Base-by-base conservation (phyloP, 768 basidiomycete genomes). In the Candolleomyces eurysporus region DNA sequence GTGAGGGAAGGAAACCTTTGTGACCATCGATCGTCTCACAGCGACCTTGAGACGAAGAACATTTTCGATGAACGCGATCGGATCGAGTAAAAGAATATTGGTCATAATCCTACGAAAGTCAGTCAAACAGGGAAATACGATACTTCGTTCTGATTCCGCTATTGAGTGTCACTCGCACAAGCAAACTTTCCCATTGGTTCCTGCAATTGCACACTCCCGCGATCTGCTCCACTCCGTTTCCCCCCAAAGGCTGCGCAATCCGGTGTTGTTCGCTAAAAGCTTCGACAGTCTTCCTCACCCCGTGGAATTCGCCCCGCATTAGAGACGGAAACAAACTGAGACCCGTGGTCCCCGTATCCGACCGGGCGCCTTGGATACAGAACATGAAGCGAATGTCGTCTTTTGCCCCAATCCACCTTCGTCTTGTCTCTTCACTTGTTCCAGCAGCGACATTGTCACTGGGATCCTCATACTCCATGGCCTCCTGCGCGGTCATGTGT, bases 261-360 rank as follows among this genome's bases (percentile, higher is more conserved):
- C 14, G 9, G 11, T 32, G 19, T 21, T 48, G 43, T 5, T 31
- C 30, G 31, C 48, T 58, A 22, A 30, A 58, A 21, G 57, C 57
- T 46, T 58, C 57, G 4, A 58, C 32, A n/a, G 57, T 58, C 57
- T 58, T 58, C 46, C 57, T 48, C 30, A 58, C 48, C 9, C 48
- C 57, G 22, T 58, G 57, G 45, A 46, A 2, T 9, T 62, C n/a
- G 65, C 39, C 21, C 61, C 42, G 53, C 56, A 62, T 13, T 11
- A 57, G 11, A 8, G 54, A 5, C 40, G n/a, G 8, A 43, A 13
- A 19, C 31, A 81, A 84, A 65, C 86, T 82, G 52, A 86, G 79
- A 72, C 86, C 87, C 69, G 89, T 90, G 72, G 85, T 86, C 78
- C 89, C 88, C 84, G 90, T 90, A 14, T 58, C 57, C 8, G 36